These are phyloP conservation scores for Colletotrichum incanum DNA, from an alignment of 2,329 filamentous ascomycete genomes.

Conservation along the genomic window DNA sequence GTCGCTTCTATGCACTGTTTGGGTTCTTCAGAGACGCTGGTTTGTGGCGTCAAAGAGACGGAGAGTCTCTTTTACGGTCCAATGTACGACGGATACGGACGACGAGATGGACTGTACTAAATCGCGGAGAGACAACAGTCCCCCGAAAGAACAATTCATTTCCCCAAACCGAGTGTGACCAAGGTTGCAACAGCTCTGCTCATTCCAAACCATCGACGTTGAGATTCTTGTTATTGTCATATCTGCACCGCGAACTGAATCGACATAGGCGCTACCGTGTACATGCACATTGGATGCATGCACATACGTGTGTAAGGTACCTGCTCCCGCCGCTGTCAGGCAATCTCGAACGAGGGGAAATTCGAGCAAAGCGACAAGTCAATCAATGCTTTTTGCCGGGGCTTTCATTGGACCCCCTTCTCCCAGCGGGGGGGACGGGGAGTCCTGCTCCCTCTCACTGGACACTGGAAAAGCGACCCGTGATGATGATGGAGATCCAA, in stretches of 20 bases:
- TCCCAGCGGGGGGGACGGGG: constrained; percentile 19
- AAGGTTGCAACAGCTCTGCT: constrained; percentile 1
- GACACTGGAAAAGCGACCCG: constrained; percentile 16
- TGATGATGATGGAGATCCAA: constrained; percentile 28
- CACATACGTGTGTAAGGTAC: background rate
- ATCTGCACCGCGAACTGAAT: background rate
- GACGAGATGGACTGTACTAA: background rate
- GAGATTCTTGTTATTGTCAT: background rate
- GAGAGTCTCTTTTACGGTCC: background rate
- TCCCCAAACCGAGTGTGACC: background rate
- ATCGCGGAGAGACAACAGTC: constrained; percentile 9
- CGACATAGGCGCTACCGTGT: background rate
- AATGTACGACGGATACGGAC: constrained; percentile 7
- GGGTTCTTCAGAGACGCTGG: constrained; percentile 42
- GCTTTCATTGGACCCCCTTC: constrained; percentile 24
- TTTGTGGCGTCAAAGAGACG: constrained; percentile 28
- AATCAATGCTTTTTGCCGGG: constrained; percentile 23
- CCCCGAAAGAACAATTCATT: background rate
- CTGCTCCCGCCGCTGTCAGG: background rate
- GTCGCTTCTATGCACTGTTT: constrained; percentile 38
- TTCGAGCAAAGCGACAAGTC: constrained; percentile 8
- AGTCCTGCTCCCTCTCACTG: constrained; percentile 30
- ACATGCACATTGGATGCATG: background rate
- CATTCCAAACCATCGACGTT: background rate
- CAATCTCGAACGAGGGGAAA: constrained; percentile 19